Conservation (phyloP, 768 basidiomycete genomes). For the Tulasnella sp. region DNA sequence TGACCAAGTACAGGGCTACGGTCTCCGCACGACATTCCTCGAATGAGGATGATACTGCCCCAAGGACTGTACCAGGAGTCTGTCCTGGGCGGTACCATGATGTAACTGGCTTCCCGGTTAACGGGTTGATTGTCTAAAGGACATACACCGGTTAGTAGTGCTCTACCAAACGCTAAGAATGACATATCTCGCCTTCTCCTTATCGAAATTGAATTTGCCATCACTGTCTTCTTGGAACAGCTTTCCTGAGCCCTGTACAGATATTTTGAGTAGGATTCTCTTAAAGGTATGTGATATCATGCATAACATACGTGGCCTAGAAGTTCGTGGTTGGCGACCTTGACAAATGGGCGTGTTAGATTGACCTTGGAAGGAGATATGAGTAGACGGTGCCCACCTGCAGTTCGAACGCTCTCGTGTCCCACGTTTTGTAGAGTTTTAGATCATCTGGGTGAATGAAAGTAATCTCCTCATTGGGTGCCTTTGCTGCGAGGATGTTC, state of each 20-base stretch:
- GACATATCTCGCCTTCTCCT: constrained; percentile 36
- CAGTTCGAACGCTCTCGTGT: constrained; percentile 66
- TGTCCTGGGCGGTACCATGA: constrained; percentile 88
- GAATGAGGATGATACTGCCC: constrained; percentile 82
- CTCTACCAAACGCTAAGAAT: not conserved
- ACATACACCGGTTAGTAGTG: not conserved
- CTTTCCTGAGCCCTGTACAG: constrained; percentile 45
- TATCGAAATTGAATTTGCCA: constrained; percentile 75
- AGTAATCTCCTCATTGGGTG: constrained; percentile 72
- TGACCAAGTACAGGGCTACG: constrained; percentile 67
- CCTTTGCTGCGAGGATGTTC: constrained; percentile 83
- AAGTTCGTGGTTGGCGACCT: constrained; percentile 79
- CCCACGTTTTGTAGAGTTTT: constrained; percentile 66
- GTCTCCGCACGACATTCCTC: constrained; percentile 91
- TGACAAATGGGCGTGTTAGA: not conserved
- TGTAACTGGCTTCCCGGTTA: constrained; percentile 62
- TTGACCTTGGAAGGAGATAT: too few species aligned
- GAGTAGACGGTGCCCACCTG: constrained; percentile 40
- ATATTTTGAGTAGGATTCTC: not conserved
- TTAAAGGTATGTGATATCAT: not conserved
- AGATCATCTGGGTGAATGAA: constrained; percentile 76
- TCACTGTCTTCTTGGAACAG: constrained; percentile 65
- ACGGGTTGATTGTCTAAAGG: constrained; percentile 61
- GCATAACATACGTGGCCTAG: constrained; percentile 49
- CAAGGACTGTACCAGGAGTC: constrained; percentile 69